Evolutionary conservation across 2,329 filamentous ascomycete genomes (phyloP).

Genomic region (Aspergillus ruber): DNA sequence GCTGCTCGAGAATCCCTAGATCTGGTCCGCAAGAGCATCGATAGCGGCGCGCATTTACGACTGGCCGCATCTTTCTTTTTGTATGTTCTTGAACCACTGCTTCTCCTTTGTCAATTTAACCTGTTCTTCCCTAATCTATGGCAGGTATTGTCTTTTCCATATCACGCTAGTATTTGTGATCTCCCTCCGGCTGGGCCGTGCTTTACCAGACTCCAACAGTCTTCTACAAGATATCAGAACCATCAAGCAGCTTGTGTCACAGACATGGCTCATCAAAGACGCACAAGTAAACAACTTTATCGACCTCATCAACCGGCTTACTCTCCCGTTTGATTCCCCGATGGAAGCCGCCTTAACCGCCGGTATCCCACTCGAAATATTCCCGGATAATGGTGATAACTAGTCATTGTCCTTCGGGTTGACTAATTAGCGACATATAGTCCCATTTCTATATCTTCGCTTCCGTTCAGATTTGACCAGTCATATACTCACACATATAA

Average conservation of each 20-base stretch:
- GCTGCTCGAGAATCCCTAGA: not conserved
- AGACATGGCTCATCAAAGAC: not conserved
- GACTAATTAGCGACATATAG: not conserved
- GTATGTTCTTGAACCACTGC: no score
- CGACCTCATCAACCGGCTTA: not conserved
- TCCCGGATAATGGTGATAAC: not conserved
- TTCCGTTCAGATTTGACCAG: not conserved
- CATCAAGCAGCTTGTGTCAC: not conserved
- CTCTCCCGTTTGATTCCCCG: not conserved
- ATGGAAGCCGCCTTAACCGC: not conserved
- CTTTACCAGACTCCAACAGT: not conserved
- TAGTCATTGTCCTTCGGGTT: not conserved
- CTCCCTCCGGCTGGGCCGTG: not conserved
- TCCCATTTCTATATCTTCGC: no score
- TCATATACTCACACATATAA: no score
- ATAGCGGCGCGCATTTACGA: not conserved
- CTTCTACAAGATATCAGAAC: not conserved
- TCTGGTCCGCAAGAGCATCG: not conserved
- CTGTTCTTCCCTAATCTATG: no score
- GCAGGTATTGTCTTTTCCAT: not conserved
- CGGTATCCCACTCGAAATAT: no score
- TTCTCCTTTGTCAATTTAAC: no score
- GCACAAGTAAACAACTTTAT: not conserved
- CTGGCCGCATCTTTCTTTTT: not conserved
- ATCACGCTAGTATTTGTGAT: not conserved